Conservation (phyloP, 2,329 filamentous ascomycete genomes). For the Colletotrichum eremochloae region DNA sequence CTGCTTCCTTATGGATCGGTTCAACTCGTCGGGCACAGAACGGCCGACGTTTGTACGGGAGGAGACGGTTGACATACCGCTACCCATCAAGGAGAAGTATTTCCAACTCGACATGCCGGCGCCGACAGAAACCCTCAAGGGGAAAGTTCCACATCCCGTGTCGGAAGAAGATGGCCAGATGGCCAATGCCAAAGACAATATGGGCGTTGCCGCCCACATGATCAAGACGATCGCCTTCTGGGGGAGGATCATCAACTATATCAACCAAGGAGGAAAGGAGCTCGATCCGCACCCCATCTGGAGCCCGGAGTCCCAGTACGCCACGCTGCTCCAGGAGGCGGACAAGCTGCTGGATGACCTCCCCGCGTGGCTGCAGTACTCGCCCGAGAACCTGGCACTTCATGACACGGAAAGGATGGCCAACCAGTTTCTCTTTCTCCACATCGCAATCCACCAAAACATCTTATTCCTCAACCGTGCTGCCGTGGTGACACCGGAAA, state of each 20-base stretch:
- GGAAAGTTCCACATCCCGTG: conserved; percentile 74
- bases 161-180: conserved; percentile 74
- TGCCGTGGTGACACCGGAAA: conserved; percentile 78
- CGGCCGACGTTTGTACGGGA: conserved; percentile 92
- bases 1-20: conserved; percentile 96
- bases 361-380: conserved; percentile 81
- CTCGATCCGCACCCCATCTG: conserved; percentile 83
- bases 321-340: conserved; percentile 76
- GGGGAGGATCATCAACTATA: conserved; percentile 89
- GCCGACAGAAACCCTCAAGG: conserved; percentile 85
- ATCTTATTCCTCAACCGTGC: conserved; percentile 92
- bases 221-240: conserved; percentile 88
- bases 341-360: conserved; percentile 78
- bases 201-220: conserved; percentile 94
- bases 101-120: conserved; percentile 94
- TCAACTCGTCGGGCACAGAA: conserved; percentile 95
- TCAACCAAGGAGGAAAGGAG: conserved; percentile 91
- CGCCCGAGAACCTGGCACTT: conserved; percentile 82
- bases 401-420: conserved; percentile 88
- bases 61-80: conserved; percentile 87
- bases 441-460: conserved; percentile 91
- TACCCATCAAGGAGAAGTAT: conserved; percentile 90
- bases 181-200: conserved; percentile 80
- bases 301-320: conserved; percentile 83
- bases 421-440: conserved; percentile 93